Evolutionary conservation across 805 yeast genomes (phyloP).

Genomic region (Candida caryicola): DNA sequence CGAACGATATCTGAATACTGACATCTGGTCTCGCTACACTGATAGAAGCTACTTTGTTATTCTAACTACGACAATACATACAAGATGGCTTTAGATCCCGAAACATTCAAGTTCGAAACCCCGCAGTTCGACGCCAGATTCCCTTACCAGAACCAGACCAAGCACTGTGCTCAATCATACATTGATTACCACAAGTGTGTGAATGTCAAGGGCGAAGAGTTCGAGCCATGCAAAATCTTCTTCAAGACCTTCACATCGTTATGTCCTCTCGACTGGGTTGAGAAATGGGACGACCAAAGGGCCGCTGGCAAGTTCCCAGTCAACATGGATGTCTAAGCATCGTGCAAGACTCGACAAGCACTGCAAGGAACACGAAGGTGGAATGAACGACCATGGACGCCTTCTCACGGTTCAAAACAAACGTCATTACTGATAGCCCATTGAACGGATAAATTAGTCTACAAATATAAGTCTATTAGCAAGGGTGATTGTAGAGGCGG

Average conservation of each 20-base stretch:
- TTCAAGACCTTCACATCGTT: slow-evolving; percentile 84
- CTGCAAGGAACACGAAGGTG: too few relatives aligned
- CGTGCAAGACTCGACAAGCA: neutral
- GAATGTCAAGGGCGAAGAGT: slow-evolving; percentile 95
- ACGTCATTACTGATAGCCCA: neutral
- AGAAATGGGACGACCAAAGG: slow-evolving; percentile 87
- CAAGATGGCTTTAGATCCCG: slow-evolving; percentile 26
- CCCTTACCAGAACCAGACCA: slow-evolving; percentile 97
- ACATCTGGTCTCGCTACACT: slow-evolving; percentile 1
- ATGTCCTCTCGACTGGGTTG: slow-evolving; percentile 84
- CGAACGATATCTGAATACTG: slow-evolving; percentile 11
- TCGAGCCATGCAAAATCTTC: slow-evolving; percentile 95
- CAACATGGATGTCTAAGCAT: slow-evolving; percentile 22
- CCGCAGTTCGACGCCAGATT: slow-evolving; percentile 84
- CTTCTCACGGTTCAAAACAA: too few relatives aligned
- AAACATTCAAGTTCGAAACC: slow-evolving; percentile 30
- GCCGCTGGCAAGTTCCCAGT: slow-evolving; percentile 48
- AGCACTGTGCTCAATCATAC: slow-evolving; percentile 97
- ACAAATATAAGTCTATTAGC: neutral
- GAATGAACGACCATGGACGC: too few relatives aligned
- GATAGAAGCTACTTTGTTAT: too few relatives aligned
- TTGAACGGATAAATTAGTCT: neutral
- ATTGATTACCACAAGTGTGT: slow-evolving; percentile 98
- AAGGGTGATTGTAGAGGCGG: too few relatives aligned
- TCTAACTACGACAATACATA: too few relatives aligned